phyloP scores from a whole-genome alignment of 495 filamentous ascomycete genomes.

The Penicillium robsamsonii region DNA sequence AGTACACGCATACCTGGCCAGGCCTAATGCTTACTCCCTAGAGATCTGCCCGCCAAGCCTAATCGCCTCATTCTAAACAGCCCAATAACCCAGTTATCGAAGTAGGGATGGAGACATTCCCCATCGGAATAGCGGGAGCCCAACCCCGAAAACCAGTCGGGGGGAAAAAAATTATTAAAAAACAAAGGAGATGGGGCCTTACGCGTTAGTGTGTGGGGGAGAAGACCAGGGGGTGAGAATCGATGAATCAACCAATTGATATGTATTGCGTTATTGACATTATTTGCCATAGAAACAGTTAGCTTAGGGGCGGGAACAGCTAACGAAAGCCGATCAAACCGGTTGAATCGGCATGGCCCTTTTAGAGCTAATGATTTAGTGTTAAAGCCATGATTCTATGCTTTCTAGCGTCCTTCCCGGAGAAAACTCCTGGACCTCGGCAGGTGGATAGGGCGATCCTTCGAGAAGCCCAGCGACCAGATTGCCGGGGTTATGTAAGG shows the following conservation, averaged over 20 bases:
- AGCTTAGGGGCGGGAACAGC: not conserved
- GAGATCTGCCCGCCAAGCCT: conserved; percentile 18
- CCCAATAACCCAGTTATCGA: conserved; percentile 12
- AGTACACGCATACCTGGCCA: conserved; percentile 10
- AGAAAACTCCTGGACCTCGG: conserved; percentile 9
- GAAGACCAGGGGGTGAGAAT: conserved; percentile 9
- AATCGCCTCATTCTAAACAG: conserved; percentile 26
- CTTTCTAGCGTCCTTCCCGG: conserved; percentile 6
- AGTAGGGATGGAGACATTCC: conserved; percentile 13
- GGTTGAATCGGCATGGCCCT: conserved; percentile 7
- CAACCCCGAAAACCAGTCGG: conserved; percentile 11
- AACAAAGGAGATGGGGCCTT: conserved; percentile 7
- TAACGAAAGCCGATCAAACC: not conserved
- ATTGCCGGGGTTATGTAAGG: conserved; percentile 3
- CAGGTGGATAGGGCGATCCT: conserved; percentile 15
- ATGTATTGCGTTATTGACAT: not conserved
- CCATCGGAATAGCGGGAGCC: conserved; percentile 10
- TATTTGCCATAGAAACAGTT: not conserved
- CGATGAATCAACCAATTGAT: conserved; percentile 2
- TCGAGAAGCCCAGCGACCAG: conserved; percentile 9
- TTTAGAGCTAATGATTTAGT: conserved; percentile 3
- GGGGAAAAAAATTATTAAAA: conserved; percentile 1
- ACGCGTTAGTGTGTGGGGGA: conserved; percentile 20
- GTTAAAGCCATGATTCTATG: not conserved
- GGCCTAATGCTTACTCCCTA: conserved; percentile 4